Base-by-base conservation (phyloP, 2,329 filamentous ascomycete species). In the Alternaria incomplexa region DNA sequence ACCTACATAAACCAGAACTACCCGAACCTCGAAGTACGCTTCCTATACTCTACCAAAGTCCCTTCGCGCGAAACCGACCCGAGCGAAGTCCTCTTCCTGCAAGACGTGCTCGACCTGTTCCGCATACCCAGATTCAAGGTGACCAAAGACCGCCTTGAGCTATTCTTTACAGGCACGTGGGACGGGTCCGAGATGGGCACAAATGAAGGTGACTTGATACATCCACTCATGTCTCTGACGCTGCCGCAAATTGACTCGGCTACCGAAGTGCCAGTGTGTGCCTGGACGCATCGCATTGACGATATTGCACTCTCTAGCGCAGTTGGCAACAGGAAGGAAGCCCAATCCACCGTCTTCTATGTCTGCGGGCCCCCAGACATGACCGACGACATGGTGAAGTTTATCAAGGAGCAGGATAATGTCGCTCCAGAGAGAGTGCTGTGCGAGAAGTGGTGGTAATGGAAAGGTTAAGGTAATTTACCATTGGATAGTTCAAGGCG, bases 21-120 rank as follows among this genome's bases (percentile, higher is more conserved):
- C 40, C 67, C 73, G 61, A 72, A 69, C 56, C 81, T 78, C 28
- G 70, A 77, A 59, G 85, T 92, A 15, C 81, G 84, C 45, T 83
- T 93, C 61, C 69, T 94, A 30, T 94, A 94, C 76, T 86, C 87
- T 4, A 87, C 83, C 17, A 86, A 85, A 65, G 69, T 78, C 6
- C 74, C 77, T 9, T 75, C 72, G 22, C 66, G 65, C 54, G 71
- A 75, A 50, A 69, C 75, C n/a, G 65, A 73, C 32, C 70, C 68
- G 12, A 58, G 62, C 22, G 68, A 80, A 58, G 73, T 81, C 22
- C 72, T 81, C 9, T 81, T 80, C 58, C 74, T 79, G 9, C 71
- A 76, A 26, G 69, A 75, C 6, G 72, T 81, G 17, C 68, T 78
- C 23, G 65, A 72, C 47, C 64, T 77, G 6, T 78, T 79, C 67